Percentiles rank a stretch among this genome's conserved stretches.
Evolutionary conservation across 495 filamentous ascomycete genomes (phyloP).

Genomic region (Xylaria intraflava): DNA sequence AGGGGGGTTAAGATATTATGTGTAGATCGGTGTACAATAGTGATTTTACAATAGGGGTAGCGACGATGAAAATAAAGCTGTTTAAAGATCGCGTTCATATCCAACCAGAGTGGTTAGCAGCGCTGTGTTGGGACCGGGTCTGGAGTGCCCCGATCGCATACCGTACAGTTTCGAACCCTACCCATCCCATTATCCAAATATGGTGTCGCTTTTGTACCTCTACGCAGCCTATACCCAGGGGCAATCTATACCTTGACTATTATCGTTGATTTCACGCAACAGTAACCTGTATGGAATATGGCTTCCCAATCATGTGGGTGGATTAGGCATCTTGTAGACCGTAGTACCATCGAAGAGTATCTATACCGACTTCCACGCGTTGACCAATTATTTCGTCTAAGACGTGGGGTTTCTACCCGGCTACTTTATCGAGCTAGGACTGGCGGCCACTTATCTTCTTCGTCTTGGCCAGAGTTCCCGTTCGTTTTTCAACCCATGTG

Average conservation of each 20-base stretch:
- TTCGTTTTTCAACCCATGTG: slow-evolving; percentile 57
- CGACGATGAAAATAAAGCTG: too few species aligned
- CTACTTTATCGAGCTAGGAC: slow-evolving; percentile 67
- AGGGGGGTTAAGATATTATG: too few species aligned
- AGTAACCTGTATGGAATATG: neutral
- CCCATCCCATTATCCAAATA: neutral
- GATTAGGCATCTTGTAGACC: slow-evolving; percentile 4
- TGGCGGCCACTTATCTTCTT: slow-evolving; percentile 56
- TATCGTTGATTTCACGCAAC: neutral
- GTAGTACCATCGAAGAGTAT: slow-evolving; percentile 67
- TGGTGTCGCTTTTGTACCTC: neutral
- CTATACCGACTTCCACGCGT: slow-evolving; percentile 72
- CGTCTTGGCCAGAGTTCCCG: slow-evolving; percentile 7
- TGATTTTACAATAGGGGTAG: too few species aligned
- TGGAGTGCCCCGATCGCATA: too few species aligned
- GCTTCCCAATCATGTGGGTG: neutral
- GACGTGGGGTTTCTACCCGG: slow-evolving; percentile 77
- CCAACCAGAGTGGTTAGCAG: too few species aligned
- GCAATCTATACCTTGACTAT: too few species aligned
- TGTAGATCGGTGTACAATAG: too few species aligned
- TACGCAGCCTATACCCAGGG: neutral
- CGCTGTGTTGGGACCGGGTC: too few species aligned
- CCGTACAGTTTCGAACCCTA: too few species aligned
- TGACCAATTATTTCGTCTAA: slow-evolving; percentile 81
- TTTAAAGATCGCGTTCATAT: too few species aligned